These are phyloP conservation scores for Lycium ferocissimum DNA, from an alignment of 257 asterid genomes.

Conservation along the genomic window DNA sequence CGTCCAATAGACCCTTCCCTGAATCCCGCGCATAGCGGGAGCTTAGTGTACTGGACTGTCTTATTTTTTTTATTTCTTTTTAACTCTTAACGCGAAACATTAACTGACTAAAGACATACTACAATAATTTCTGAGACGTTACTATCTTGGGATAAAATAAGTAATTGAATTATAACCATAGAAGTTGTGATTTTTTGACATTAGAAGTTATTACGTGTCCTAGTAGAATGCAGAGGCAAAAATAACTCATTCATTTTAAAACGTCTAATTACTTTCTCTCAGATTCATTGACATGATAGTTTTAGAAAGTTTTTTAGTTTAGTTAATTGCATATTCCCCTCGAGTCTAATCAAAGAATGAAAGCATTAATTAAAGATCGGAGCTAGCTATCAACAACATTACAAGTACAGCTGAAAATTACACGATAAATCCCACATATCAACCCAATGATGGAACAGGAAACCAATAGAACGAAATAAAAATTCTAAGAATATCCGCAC, in stretches of 20 bases:
- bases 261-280: neutral
- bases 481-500: neutral
- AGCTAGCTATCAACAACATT: neutral
- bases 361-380: neutral
- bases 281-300: neutral
- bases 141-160: too few species aligned
- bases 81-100: too few species aligned
- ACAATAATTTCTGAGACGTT: neutral
- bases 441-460: neutral
- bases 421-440: neutral
- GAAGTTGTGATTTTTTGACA: too few species aligned
- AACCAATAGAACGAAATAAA: neutral
- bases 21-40: too few species aligned
- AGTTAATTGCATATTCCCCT: neutral
- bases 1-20: too few species aligned
- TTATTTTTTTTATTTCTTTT: too few species aligned
- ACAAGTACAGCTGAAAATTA: slow-evolving; percentile 4
- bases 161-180: neutral
- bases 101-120: neutral
- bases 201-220: too few species aligned
- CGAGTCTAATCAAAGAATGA: neutral
- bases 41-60: too few species aligned
- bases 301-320: neutral
- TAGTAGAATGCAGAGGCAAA: too few species aligned
- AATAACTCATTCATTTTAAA: too few species aligned